Conservation (phyloP, 2,329 filamentous ascomycete genomes). For the Botryotinia convoluta region DNA sequence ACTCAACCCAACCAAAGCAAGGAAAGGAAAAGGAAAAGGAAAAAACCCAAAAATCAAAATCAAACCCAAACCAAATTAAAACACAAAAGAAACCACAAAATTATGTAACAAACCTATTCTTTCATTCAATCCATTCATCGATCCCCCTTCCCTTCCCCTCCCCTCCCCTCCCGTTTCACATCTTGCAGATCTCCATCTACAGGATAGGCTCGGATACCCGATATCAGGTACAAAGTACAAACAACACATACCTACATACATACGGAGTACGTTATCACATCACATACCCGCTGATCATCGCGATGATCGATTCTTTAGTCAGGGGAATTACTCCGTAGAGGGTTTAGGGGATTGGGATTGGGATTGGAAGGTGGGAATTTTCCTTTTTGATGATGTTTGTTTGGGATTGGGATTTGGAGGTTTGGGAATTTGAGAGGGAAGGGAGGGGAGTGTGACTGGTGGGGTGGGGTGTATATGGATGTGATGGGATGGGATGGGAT, state of each 20-base stretch:
- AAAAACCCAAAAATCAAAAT: too few relatives aligned
- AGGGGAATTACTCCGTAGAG: too few relatives aligned
- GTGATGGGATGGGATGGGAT: too few relatives aligned
- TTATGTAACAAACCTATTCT: neutral
- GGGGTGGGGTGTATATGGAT: too few relatives aligned
- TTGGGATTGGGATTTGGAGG: too few relatives aligned
- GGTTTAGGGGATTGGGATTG: neutral
- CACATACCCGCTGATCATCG: neutral
- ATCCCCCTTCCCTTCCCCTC: neutral
- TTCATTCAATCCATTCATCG: too few relatives aligned
- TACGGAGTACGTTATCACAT: neutral
- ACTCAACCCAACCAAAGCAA: too few relatives aligned
- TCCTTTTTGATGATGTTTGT: too few relatives aligned
- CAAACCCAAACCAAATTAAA: neutral
- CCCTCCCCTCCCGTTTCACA: neutral
- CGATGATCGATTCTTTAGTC: neutral
- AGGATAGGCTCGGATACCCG: neutral
- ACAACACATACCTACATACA: neutral
- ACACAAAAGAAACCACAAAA: neutral
- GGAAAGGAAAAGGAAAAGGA: too few relatives aligned
- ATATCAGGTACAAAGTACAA: neutral
- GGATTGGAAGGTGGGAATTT: too few relatives aligned
- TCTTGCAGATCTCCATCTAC: neutral
- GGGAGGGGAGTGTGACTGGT: too few relatives aligned
- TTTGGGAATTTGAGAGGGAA: too few relatives aligned